A percentile compares a stretch with the other conserved stretches of the same genome.
Evolutionary conservation across 345 rosid species (phyloP).

Genomic region (Streptanthus diversifolius): DNA sequence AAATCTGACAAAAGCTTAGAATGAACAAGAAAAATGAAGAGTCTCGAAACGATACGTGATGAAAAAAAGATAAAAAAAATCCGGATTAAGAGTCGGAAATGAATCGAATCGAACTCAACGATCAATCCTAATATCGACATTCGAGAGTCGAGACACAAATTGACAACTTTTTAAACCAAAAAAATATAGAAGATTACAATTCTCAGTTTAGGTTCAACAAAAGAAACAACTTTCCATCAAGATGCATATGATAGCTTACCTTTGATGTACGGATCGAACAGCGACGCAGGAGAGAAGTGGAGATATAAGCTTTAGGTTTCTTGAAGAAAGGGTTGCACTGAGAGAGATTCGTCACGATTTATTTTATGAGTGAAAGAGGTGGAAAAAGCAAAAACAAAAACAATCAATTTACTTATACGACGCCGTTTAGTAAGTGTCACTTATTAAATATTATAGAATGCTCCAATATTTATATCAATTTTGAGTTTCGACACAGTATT

Average conservation of each 20-base stretch:
- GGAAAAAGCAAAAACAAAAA: background rate
- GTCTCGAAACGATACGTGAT: background rate
- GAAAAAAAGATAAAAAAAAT: background rate
- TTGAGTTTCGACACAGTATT: background rate
- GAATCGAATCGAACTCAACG: background rate
- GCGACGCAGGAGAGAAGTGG: background rate
- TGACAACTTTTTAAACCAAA: background rate
- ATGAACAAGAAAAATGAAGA: background rate
- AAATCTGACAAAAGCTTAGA: background rate
- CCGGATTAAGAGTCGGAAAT: background rate
- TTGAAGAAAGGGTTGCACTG: conserved; percentile 13
- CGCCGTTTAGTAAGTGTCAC: background rate
- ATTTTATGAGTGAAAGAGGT: background rate
- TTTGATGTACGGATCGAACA: conserved; percentile 15
- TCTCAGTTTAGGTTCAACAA: background rate
- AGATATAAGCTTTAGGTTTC: conserved; percentile 20
- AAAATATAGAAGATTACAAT: background rate
- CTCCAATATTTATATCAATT: background rate
- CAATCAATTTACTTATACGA: background rate
- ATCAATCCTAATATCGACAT: background rate
- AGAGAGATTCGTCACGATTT: background rate
- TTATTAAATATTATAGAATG: background rate
- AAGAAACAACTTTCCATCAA: background rate
- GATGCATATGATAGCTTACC: background rate
- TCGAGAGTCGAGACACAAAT: background rate